phyloP scores from a whole-genome alignment of 2,329 filamentous ascomycete species.

The Nemania sp. region DNA sequence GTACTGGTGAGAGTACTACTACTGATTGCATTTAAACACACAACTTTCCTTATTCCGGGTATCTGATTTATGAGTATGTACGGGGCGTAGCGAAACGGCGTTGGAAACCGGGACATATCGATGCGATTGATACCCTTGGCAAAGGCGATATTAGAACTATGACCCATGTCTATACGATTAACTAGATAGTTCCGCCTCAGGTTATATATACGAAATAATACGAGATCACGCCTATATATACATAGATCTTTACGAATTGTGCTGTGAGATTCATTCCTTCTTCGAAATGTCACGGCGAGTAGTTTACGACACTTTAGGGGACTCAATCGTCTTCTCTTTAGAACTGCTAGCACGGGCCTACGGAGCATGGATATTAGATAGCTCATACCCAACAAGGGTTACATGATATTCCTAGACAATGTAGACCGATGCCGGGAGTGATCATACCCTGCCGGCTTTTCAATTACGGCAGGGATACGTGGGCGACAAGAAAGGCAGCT shows the following conservation, averaged over 20 bases:
- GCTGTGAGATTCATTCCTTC: background rate
- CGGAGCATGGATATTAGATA: no score
- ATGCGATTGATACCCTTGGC: conserved; percentile 25
- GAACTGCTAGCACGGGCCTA: no score
- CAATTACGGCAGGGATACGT: conserved; percentile 2
- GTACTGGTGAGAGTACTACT: background rate
- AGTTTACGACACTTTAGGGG: background rate
- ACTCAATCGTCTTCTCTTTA: no score
- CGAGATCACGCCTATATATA: background rate
- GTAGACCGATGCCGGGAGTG: no score
- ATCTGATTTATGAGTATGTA: background rate
- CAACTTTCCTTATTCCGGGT: background rate
- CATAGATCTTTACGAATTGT: background rate
- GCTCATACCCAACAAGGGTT: no score
- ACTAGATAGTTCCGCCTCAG: background rate
- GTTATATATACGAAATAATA: background rate
- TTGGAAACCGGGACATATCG: conserved; percentile 1
- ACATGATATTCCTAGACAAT: no score
- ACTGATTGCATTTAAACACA: background rate
- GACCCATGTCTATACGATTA: background rate
- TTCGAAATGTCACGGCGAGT: background rate
- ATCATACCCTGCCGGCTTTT: background rate
- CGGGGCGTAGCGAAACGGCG: conserved; percentile 6
- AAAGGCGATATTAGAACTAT: conserved; percentile 10
- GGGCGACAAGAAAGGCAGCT: background rate